A percentile compares a stretch with the other conserved stretches of the same genome.
Conservation (phyloP, 2,329 filamentous ascomycete genomes). For the Beauveria sp. region DNA sequence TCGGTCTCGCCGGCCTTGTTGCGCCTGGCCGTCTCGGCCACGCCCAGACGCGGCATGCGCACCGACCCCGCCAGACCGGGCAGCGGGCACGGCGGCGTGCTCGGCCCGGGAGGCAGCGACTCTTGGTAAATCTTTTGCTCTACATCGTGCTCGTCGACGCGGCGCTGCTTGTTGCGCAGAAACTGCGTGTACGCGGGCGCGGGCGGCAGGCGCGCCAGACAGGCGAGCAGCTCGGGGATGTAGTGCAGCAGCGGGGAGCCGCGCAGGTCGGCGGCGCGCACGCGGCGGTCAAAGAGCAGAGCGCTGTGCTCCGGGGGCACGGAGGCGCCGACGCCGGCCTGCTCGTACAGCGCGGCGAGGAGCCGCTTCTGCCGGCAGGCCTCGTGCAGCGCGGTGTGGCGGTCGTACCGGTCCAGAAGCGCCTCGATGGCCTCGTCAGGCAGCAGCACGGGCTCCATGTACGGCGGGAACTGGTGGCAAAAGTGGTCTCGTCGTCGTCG, state of each 20-base stretch:
- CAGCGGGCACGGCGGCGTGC: too few species aligned
- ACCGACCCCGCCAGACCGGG: too few species aligned
- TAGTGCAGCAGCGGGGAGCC: constrained; percentile 1
- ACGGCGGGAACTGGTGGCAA: background rate
- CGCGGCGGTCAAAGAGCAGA: background rate
- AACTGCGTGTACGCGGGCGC: background rate
- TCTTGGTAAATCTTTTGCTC: too few species aligned
- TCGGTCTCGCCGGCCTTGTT: too few species aligned
- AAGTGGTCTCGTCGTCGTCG: background rate
- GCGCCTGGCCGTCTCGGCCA: too few species aligned
- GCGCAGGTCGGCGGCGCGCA: background rate
- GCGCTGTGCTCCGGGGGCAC: background rate
- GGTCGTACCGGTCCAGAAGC: background rate
- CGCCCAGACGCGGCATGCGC: too few species aligned
- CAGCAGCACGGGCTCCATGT: constrained; percentile 5
- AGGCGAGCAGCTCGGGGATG: background rate
- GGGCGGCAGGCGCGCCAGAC: background rate
- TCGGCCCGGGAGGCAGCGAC: too few species aligned
- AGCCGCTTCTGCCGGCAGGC: background rate
- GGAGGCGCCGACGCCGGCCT: background rate
- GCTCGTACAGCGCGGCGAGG: background rate
- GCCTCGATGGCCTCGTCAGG: background rate
- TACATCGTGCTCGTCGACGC: background rate
- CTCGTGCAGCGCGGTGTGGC: background rate
- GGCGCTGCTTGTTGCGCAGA: background rate